These are phyloP conservation scores for Fusarium oxysporum DNA, from an alignment of 2,329 filamentous ascomycete species.

Conservation along the genomic window DNA sequence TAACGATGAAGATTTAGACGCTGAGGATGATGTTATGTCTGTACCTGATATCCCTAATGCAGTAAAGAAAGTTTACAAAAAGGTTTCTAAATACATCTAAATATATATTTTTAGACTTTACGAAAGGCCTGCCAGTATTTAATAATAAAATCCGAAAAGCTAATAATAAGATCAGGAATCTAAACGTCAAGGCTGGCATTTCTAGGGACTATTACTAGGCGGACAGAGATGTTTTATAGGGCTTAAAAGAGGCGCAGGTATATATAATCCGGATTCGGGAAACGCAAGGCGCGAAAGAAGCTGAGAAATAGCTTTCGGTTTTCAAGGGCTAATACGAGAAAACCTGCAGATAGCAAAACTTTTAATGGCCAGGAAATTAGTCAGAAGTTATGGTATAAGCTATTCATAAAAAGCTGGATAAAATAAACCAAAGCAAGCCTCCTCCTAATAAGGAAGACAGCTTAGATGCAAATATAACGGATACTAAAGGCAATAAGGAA, in stretches of 20 bases:
- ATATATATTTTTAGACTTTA: not conserved
- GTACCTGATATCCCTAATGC: not conserved
- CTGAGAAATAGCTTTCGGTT: not conserved
- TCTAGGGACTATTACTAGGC: not conserved
- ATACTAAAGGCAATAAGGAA: not conserved
- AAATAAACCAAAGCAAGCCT: not conserved
- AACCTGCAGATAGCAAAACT: not conserved
- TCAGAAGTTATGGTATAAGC: not conserved
- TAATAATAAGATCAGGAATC: conserved; percentile 1
- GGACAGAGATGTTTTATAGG: not conserved
- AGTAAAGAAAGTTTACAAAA: not conserved
- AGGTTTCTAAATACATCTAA: not conserved
- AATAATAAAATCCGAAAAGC: not conserved
- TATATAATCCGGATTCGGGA: not conserved
- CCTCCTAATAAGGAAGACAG: not conserved
- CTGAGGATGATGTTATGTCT: not conserved
- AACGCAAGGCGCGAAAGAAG: not conserved
- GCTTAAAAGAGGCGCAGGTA: not conserved
- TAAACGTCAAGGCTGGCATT: not conserved
- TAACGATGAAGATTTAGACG: not conserved
- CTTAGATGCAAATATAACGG: not conserved
- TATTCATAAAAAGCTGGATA: not conserved
- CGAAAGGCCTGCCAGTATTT: not conserved
- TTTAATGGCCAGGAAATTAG: not conserved
- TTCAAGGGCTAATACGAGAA: not conserved